Percentiles rank a stretch among this genome's conserved stretches.
Evolutionary conservation across 2,329 filamentous ascomycete genomes (phyloP).

Genomic region (Penicillium frequentans): DNA sequence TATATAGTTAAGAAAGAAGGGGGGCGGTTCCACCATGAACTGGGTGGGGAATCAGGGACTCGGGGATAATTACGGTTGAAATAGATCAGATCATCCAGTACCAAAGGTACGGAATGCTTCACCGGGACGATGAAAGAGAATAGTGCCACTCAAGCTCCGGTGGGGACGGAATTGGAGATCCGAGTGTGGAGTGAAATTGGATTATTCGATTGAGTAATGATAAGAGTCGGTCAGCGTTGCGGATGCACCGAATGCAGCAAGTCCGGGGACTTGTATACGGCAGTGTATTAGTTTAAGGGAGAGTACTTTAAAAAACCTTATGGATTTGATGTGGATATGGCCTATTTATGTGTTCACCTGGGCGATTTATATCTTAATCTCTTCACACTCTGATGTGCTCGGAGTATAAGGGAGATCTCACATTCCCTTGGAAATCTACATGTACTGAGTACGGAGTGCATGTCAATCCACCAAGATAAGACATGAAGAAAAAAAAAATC

Average conservation of each 20-base stretch:
- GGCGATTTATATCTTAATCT: no score
- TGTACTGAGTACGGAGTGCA: not conserved
- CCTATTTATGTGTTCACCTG: no score
- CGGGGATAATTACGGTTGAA: not conserved
- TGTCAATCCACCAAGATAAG: not conserved
- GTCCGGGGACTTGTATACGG: slow-evolving; percentile 8
- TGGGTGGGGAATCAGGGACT: slow-evolving; percentile 5
- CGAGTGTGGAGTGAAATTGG: slow-evolving; percentile 10
- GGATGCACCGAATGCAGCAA: slow-evolving; percentile 13
- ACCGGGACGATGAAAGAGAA: slow-evolving; percentile 1
- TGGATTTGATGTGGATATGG: not conserved
- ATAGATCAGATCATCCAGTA: slow-evolving; percentile 5
- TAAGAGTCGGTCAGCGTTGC: slow-evolving; percentile 17
- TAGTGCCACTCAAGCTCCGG: slow-evolving; percentile 8
- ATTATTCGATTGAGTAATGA: slow-evolving; percentile 19
- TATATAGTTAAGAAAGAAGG: slow-evolving; percentile 14
- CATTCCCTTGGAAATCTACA: not conserved
- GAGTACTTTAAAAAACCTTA: not conserved
- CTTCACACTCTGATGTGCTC: no score
- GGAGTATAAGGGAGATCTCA: not conserved
- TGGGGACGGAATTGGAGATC: slow-evolving; percentile 17
- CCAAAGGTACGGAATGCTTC: not conserved
- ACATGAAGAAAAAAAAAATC: not conserved
- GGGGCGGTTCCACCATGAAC: not conserved
- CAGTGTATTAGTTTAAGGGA: not conserved